Percentiles rank a stretch among this genome's conserved stretches.
phyloP scores from a whole-genome alignment of 1,139 yeast species.

The Protomyces inundatus region DNA sequence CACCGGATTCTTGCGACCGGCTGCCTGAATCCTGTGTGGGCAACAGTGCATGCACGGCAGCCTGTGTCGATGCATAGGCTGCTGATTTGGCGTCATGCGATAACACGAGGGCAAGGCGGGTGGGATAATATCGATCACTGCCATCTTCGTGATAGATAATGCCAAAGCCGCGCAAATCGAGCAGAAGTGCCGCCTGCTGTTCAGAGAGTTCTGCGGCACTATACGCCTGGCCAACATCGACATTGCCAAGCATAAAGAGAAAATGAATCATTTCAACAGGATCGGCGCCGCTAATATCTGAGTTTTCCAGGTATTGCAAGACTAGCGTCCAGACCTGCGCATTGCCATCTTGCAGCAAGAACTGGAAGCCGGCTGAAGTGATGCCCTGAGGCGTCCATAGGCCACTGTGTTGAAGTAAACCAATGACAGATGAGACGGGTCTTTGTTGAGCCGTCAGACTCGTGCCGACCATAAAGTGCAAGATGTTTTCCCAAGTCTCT shows the following conservation, averaged over 20 bases:
- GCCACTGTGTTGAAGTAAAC: constrained; percentile 57
- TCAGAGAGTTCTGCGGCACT: constrained; percentile 63
- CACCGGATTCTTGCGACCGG: constrained; percentile 40
- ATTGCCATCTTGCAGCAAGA: constrained; percentile 81
- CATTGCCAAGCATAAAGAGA: constrained; percentile 84
- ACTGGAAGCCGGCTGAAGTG: constrained; percentile 90
- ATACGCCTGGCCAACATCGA: constrained; percentile 85
- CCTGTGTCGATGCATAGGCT: constrained; percentile 57
- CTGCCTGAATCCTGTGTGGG: constrained; percentile 33
- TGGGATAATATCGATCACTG: constrained; percentile 73
- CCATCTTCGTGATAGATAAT: constrained; percentile 65
- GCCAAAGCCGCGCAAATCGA: constrained; percentile 87
- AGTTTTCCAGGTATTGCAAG: constrained; percentile 76
- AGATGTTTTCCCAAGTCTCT: constrained; percentile 85
- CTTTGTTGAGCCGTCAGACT: constrained; percentile 42
- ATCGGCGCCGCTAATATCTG: constrained; percentile 83
- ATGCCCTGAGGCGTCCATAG: constrained; percentile 76
- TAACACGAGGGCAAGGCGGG: constrained; percentile 81
- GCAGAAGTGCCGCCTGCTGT: constrained; percentile 81
- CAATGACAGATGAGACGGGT: constrained; percentile 40
- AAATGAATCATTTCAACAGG: constrained; percentile 93
- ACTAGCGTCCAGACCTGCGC: constrained; percentile 93
- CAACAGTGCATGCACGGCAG: constrained; percentile 42
- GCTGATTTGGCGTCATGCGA: constrained; percentile 62
- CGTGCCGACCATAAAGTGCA: constrained; percentile 97